Conservation (phyloP, 805 yeast species). For the Kodamaea jinghongensis region DNA sequence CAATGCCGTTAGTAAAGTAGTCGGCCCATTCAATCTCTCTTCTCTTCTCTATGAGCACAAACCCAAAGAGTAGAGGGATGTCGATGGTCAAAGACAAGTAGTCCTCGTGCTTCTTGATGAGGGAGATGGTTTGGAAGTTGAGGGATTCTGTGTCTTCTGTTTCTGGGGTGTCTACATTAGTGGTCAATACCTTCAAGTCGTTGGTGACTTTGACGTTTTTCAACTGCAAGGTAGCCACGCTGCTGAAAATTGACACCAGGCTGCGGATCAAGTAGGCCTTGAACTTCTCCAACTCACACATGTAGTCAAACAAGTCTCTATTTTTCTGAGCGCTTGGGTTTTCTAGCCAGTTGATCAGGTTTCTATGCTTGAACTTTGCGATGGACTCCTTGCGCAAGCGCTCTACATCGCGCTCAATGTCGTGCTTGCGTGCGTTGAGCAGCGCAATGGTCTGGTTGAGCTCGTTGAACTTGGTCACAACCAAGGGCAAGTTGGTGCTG, state of each 20-base stretch:
- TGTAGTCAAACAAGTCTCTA: conserved; percentile 28
- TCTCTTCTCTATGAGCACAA: conserved; percentile 59
- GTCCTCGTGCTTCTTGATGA: conserved; percentile 34
- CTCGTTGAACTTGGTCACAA: conserved; percentile 28
- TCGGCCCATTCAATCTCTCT: conserved; percentile 59
- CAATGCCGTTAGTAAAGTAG: conserved; percentile 38
- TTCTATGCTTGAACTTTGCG: conserved; percentile 21
- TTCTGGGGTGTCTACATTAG: conserved; percentile 12
- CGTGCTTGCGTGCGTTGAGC: conserved; percentile 35
- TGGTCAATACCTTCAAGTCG: conserved; percentile 26
- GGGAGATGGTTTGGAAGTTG: conserved; percentile 21
- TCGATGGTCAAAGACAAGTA: conserved; percentile 51
- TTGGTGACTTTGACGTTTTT: conserved; percentile 31
- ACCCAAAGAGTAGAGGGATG: conserved; percentile 68
- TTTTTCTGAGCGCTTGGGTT: background rate
- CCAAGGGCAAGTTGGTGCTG: conserved; percentile 25
- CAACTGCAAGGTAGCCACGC: conserved; percentile 38
- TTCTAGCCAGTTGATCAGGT: conserved; percentile 6
- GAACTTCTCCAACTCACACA: conserved; percentile 32
- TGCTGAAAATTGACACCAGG: conserved; percentile 25
- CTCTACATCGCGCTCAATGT: conserved; percentile 43
- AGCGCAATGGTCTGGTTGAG: conserved; percentile 34
- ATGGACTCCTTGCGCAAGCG: conserved; percentile 37
- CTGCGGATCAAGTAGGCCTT: conserved; percentile 21
- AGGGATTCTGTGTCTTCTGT: conserved; percentile 2